Evolutionary conservation across 441 rosid species (phyloP), one percentile per base, ranked within the genome.

Genomic region (Brassica balearica): DNA sequence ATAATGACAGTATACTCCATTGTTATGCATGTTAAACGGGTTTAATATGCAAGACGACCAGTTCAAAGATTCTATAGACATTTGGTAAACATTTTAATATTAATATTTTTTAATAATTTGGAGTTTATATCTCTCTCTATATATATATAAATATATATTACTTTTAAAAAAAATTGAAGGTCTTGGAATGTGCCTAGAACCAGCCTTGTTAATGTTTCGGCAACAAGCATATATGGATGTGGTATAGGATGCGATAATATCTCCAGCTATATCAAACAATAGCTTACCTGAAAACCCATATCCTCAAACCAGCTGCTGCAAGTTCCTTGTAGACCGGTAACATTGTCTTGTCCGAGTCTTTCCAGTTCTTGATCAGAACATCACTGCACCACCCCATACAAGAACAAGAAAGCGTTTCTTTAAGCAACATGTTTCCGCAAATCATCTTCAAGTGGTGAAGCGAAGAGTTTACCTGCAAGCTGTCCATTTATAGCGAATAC

Each of bases 261-360:
- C 6, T 68, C 6, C 0, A 8, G 0, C 29, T 17, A 53, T 27
- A 69, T 10, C 0, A 9, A 56, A 32, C 72, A 25, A 27, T 27
- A 65, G 63, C 1, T 69, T 84, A 93, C 96, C 97, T 93, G 88
- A 85, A 93, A 80, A 93, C 82, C 96, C 96, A 93, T 32, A 93
- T 90, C 71, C 90, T 82, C 34, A 89, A 71, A 29, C 92, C 96
- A 19, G 91, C 92, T 5, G 88, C 87, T 19, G 86, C 85, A 7
- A 93, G 84, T 80, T 91, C 88, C 85, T 88, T 87, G 90, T 93
- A 93, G 2, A 71, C 84, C 0, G 91, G 95, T 19, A 93, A 61
- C 82, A 93, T 68, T 5, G 98, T 88, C 65, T 62, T 38, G 59
- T 83, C 89, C 34, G 95, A 88, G 79, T 93, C 98, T 60, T 76